Percentiles rank a stretch among this genome's conserved stretches.
Conservation (phyloP, 352 stramenopile species). For the Globisporangium okanoganense region DNA sequence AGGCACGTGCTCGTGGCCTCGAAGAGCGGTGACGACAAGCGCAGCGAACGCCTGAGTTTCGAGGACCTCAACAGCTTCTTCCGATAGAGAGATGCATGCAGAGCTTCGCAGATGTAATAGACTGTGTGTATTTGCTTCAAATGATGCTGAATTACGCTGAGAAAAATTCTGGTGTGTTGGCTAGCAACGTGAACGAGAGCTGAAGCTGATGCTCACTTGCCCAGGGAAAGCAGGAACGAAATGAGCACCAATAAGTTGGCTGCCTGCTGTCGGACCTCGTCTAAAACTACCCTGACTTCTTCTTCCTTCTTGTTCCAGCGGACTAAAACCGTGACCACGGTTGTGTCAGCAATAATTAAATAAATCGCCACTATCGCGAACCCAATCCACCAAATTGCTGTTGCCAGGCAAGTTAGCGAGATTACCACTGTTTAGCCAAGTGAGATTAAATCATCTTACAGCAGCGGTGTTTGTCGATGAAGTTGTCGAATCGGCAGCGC, state of each 20-base stretch:
- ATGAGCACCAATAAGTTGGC: not conserved
- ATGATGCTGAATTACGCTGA: not conserved
- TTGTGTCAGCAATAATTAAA: too few species aligned
- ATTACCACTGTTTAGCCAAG: too few species aligned
- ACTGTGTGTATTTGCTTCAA: not conserved
- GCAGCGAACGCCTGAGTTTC: conserved; percentile 51
- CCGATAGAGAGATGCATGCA: conserved; percentile 15
- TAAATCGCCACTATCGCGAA: not conserved
- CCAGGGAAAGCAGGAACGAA: not conserved
- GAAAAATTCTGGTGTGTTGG: not conserved
- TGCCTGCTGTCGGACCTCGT: not conserved
- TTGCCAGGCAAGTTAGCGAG: not conserved
- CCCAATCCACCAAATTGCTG: not conserved
- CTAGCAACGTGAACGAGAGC: not conserved
- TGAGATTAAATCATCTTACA: not conserved
- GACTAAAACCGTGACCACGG: too few species aligned
- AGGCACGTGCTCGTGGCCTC: conserved; percentile 74
- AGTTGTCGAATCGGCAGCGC: not conserved
- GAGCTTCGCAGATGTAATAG: not conserved
- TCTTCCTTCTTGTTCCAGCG: not conserved
- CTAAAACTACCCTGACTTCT: too few species aligned
- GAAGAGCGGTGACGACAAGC: conserved; percentile 33
- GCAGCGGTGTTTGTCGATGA: not conserved
- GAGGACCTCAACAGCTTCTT: conserved; percentile 76
- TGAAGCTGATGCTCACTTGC: not conserved